A percentile compares a stretch with the other conserved stretches of the same genome.
These are phyloP conservation scores for Kazachstania bromeliacearum DNA, from an alignment of 805 yeast species.

Conservation along the genomic window DNA sequence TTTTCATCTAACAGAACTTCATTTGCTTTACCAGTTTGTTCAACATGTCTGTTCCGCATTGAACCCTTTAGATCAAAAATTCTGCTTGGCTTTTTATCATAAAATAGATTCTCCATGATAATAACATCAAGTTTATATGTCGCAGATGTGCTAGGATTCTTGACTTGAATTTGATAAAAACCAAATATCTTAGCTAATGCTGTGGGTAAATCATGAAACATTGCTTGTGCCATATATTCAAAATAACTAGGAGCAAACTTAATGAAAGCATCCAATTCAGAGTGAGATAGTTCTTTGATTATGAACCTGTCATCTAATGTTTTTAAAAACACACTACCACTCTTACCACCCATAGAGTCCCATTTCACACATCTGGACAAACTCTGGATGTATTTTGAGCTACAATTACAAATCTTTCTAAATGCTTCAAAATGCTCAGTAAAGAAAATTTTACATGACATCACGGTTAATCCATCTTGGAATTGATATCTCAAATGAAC, in stretches of 20 bases:
- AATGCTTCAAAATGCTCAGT: slow-evolving; percentile 96
- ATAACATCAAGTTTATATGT: slow-evolving; percentile 80
- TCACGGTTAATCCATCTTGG: slow-evolving; percentile 69
- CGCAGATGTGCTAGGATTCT: slow-evolving; percentile 57
- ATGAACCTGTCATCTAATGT: slow-evolving; percentile 86
- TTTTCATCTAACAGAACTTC: slow-evolving; percentile 93
- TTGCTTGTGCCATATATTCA: slow-evolving; percentile 89
- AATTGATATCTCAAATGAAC: slow-evolving; percentile 89
- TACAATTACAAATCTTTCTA: slow-evolving; percentile 71
- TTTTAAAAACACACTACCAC: slow-evolving; percentile 89
- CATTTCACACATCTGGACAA: slow-evolving; percentile 88
- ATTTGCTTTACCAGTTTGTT: slow-evolving; percentile 90
- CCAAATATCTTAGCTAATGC: slow-evolving; percentile 93
- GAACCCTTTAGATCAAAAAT: slow-evolving; percentile 96
- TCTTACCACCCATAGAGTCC: slow-evolving; percentile 95
- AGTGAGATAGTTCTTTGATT: slow-evolving; percentile 76
- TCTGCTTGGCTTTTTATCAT: slow-evolving; percentile 68
- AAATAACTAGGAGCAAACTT: slow-evolving; percentile 95
- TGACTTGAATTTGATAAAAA: slow-evolving; percentile 85
- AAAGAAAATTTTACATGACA: slow-evolving; percentile 89
- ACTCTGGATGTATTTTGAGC: slow-evolving; percentile 73
- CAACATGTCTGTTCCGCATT: slow-evolving; percentile 93
- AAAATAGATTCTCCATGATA: slow-evolving; percentile 92
- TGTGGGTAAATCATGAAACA: slow-evolving; percentile 90
- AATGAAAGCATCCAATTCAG: slow-evolving; percentile 87